Percentiles rank a stretch among this genome's conserved stretches.
Evolutionary conservation across 2,329 filamentous ascomycete genomes (phyloP).

Genomic region (Apiospora rasikravindrae): DNA sequence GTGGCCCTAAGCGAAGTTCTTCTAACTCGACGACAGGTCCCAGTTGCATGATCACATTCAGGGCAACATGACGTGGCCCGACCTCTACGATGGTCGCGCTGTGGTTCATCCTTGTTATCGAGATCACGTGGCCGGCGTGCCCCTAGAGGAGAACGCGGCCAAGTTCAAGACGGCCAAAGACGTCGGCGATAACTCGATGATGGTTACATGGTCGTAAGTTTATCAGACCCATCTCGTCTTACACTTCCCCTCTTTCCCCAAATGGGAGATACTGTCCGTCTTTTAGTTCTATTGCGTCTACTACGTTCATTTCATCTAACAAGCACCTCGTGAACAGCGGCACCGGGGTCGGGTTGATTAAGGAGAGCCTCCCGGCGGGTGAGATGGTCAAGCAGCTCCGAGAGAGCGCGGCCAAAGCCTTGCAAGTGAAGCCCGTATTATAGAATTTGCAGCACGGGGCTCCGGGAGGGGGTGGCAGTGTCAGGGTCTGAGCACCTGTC

Average conservation of each 20-base stretch:
- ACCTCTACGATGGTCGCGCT: constrained; percentile 38
- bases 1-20: no score
- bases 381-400: constrained; percentile 46
- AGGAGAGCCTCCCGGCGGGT: constrained; percentile 44
- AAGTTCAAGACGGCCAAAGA: constrained; percentile 33
- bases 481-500: neutral
- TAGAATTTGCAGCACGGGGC: neutral
- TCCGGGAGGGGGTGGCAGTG: neutral
- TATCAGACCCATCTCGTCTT: neutral
- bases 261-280: neutral
- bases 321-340: constrained; percentile 35
- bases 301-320: neutral
- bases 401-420: neutral
- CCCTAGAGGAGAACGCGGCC: constrained; percentile 35
- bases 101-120: constrained; percentile 34
- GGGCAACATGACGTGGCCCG: constrained; percentile 36
- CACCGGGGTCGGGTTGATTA: constrained; percentile 52
- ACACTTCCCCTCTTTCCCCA: neutral
- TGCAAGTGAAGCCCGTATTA: neutral
- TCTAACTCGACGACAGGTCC: constrained; percentile 29
- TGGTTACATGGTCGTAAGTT: constrained; percentile 5
- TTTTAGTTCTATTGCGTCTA: neutral
- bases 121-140: constrained; percentile 33
- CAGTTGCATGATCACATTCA: constrained; percentile 39
- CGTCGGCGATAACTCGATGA: constrained; percentile 28